These are phyloP conservation scores for Elongisporangium senticosum DNA, from an alignment of 352 stramenopile species.

Conservation along the genomic window DNA sequence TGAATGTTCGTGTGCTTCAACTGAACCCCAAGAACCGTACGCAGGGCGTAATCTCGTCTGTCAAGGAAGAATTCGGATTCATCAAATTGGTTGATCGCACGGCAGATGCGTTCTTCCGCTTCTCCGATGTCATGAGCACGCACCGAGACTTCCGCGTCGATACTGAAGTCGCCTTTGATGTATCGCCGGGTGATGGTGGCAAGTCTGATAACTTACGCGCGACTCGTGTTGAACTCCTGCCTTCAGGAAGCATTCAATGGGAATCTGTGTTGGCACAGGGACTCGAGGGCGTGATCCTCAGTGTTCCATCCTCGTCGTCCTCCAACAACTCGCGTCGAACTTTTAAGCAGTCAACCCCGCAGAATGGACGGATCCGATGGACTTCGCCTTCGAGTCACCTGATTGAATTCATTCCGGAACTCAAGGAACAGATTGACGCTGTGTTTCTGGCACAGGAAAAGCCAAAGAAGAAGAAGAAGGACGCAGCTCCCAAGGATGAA, in stretches of 20 bases:
- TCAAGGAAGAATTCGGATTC: conserved; percentile 82
- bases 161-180: conserved; percentile 71
- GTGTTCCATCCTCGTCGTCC: conserved; percentile 25
- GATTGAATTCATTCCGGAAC: conserved; percentile 53
- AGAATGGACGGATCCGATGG: conserved; percentile 44
- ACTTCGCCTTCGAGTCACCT: conserved; percentile 21
- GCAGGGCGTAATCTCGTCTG: conserved; percentile 51
- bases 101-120: conserved; percentile 69
- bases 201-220: conserved; percentile 57
- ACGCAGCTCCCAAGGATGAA: conserved; percentile 7
- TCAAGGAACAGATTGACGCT: conserved; percentile 54
- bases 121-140: conserved; percentile 66
- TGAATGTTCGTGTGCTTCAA: conserved; percentile 55
- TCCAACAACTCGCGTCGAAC: conserved; percentile 17
- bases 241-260: conserved; percentile 56
- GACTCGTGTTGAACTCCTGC: conserved; percentile 52
- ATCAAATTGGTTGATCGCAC: conserved; percentile 73
- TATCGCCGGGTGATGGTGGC: conserved; percentile 23
- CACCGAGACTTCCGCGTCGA: conserved; percentile 39
- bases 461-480: conserved; percentile 8
- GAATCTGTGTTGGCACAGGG: conserved; percentile 38
- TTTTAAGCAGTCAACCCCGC: conserved; percentile 25
- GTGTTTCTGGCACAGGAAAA: conserved; percentile 23
- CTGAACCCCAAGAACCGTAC: conserved; percentile 67
- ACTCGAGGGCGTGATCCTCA: conserved; percentile 38